Conservation (phyloP, 1,284 basidiomycete genomes). For the Apiotrichum mycotoxinovorans region DNA sequence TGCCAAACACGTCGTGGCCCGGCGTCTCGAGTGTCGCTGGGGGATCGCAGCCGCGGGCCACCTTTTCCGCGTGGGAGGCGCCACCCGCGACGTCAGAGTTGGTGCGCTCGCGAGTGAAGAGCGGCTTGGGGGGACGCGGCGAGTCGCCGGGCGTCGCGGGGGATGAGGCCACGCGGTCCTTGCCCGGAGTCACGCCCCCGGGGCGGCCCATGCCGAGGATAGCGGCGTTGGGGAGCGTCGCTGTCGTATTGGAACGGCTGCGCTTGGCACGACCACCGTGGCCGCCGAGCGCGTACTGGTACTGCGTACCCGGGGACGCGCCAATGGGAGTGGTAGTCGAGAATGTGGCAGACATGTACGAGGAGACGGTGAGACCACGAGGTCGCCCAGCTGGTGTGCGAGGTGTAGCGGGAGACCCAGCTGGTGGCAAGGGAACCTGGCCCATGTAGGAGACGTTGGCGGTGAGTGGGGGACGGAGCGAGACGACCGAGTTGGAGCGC, state of each 20-base stretch:
- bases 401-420: slow-evolving; percentile 4
- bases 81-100: slow-evolving; percentile 2
- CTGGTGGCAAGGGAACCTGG: slow-evolving; percentile 5
- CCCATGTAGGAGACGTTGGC: slow-evolving; percentile 32
- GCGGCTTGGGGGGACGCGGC: not conserved
- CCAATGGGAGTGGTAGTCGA: not conserved
- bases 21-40: not conserved
- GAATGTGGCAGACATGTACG: not conserved
- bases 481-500: slow-evolving; percentile 1
- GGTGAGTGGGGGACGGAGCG: slow-evolving; percentile 35
- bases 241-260: slow-evolving; percentile 13
- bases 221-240: not conserved
- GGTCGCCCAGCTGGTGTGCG: slow-evolving; percentile 12
- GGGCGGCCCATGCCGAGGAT: not conserved
- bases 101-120: not conserved
- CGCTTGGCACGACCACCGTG: slow-evolving; percentile 47
- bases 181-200: not conserved
- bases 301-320: slow-evolving; percentile 20
- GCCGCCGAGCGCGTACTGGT: slow-evolving; percentile 46
- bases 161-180: too few relatives aligned
- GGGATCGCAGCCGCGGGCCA: not conserved
- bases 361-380: slow-evolving; percentile 4
- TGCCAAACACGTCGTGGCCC: slow-evolving; percentile 11
- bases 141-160: not conserved
- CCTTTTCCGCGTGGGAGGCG: not conserved